Evolutionary conservation across 805 yeast genomes (phyloP), one percentile per base, ranked within the genome.

Genomic region (Candida awuae): DNA sequence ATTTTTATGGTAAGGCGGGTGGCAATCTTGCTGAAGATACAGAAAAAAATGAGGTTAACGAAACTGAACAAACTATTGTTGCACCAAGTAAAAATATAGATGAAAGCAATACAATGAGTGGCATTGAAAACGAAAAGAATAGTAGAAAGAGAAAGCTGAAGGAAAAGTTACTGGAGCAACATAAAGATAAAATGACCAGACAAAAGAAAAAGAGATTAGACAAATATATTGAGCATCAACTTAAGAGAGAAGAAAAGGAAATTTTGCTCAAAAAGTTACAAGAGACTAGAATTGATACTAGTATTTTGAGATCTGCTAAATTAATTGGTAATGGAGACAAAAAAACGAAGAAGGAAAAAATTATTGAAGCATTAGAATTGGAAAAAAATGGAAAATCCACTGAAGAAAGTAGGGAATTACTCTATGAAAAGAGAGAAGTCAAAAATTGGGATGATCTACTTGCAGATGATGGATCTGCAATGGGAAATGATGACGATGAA

Each of bases 201-300:
- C 71, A 80, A 35, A 82, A 90, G 65, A 73, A 69, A 67, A 73
- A 83, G 63, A 65, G 97, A 42, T 63, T 90, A 32, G 97, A 90
- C 45, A 90, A 90, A 59, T 90, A 86, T 59, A 86, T 90, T 28
- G 94, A 87, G 42, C 94, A 84, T 61, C 96, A 87, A 56, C 55
- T 87, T 50, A 82, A 81, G 52, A 67, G 94, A 54, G 95, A 90
- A 57, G 97, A 90, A 61, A 84, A 84, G 59, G 83, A 83, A 49
- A 71, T 73, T 3, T 65, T 90, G 38, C 64, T 90, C 31, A 77
- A 80, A 47, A 87, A 86, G 56, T 66, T 90, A 30, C 71, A 80
- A 36, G 71, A 69, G 20, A 75, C 84, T 2, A 68, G 71, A 41
- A 70, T 90, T 34, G 95, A 88, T 54, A 76, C 95, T 0, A 63